phyloP scores from a whole-genome alignment of 2,329 filamentous ascomycete species.

The Xenosphaeropsis pyriputrescens region DNA sequence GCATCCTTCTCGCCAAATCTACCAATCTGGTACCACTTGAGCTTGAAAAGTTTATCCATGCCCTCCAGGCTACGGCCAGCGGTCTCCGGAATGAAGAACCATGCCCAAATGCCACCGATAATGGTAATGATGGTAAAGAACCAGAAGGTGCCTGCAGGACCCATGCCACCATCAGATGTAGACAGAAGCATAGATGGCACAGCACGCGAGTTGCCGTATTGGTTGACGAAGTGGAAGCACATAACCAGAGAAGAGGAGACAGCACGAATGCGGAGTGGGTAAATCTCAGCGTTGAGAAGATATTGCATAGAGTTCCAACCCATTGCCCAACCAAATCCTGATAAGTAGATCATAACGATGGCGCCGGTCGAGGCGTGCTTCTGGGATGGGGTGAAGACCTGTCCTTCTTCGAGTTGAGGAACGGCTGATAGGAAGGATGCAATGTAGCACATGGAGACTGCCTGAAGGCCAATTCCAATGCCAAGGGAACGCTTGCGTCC shows the following conservation, averaged over 20 bases:
- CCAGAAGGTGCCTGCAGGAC: constrained; percentile 54
- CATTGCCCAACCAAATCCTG: constrained; percentile 53
- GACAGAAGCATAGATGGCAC: constrained; percentile 60
- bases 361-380: constrained; percentile 47
- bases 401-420: constrained; percentile 36
- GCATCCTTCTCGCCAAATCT: constrained; percentile 35
- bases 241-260: constrained; percentile 58
- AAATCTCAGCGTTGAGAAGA: constrained; percentile 63
- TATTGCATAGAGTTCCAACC: constrained; percentile 71
- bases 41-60: constrained; percentile 57
- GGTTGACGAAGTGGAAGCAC: constrained; percentile 67
- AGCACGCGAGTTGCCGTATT: constrained; percentile 64
- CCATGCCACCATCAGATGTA: constrained; percentile 28
- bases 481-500: constrained; percentile 57
- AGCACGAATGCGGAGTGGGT: constrained; percentile 59
- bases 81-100: constrained; percentile 60
- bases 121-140: constrained; percentile 58
- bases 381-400: constrained; percentile 27
- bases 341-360: constrained; percentile 60
- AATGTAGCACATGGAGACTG: constrained; percentile 46
- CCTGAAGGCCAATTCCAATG: constrained; percentile 43
- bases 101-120: constrained; percentile 55
- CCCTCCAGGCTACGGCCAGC: constrained; percentile 49
- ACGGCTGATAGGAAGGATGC: constrained; percentile 47
- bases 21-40: constrained; percentile 64